Evolutionary conservation across 495 filamentous ascomycete species (phyloP).

Genomic region (Penicillium pancosmium): DNA sequence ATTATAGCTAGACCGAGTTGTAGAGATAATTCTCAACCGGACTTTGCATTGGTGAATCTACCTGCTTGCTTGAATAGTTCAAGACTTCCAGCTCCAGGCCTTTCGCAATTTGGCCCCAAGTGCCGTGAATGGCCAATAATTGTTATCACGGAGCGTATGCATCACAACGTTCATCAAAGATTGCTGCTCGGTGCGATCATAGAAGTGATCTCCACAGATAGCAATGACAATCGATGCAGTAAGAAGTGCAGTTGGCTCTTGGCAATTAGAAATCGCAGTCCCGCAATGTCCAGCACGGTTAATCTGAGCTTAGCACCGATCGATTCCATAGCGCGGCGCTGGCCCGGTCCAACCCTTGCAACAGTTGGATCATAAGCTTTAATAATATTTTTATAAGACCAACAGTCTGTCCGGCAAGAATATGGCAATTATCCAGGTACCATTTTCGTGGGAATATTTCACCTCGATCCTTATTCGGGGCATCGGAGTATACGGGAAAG

Average conservation of each 20-base stretch:
- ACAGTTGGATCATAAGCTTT: conserved; percentile 36
- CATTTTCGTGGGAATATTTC: conserved; percentile 38
- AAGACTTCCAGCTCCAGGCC: conserved; percentile 6
- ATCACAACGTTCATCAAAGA: conserved; percentile 23
- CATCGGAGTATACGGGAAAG: conserved; percentile 19
- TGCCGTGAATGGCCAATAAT: conserved; percentile 17
- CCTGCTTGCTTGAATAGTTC: too few relatives aligned
- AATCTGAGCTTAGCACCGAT: conserved; percentile 18
- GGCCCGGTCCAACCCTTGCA: conserved; percentile 31
- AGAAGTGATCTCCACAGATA: conserved; percentile 30
- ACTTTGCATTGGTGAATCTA: too few relatives aligned
- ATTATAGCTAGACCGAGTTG: too few relatives aligned
- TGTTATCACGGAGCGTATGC: conserved; percentile 14
- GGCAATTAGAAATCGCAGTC: conserved; percentile 25
- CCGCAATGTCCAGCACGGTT: conserved; percentile 31
- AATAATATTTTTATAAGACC: conserved; percentile 41
- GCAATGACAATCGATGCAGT: conserved; percentile 30
- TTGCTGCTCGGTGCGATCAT: conserved; percentile 18
- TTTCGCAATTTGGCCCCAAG: conserved; percentile 10
- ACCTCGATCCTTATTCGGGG: conserved; percentile 5
- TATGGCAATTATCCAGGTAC: conserved; percentile 36
- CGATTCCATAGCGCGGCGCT: conserved; percentile 11
- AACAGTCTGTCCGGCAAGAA: conserved; percentile 36
- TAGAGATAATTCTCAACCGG: too few relatives aligned
- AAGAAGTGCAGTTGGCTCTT: conserved; percentile 23